phyloP scores from a whole-genome alignment of 1,284 basidiomycete genomes.

The Cutaneotrichosporon daszewskae region DNA sequence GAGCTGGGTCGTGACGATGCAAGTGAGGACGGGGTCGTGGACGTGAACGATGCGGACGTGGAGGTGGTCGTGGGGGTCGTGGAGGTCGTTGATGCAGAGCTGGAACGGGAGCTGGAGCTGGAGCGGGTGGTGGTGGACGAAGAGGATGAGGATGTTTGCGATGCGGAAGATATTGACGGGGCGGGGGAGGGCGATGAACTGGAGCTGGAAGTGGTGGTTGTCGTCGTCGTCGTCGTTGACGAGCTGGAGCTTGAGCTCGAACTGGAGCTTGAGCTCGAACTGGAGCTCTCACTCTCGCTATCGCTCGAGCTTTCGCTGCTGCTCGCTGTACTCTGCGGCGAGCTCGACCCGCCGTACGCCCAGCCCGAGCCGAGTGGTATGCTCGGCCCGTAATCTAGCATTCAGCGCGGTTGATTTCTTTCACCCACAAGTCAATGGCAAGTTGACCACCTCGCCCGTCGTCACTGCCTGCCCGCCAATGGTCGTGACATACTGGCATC shows the following conservation, averaged over 20 bases:
- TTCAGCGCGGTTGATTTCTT: constrained; percentile 9
- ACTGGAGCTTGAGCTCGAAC: not conserved
- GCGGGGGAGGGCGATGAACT: constrained; percentile 4
- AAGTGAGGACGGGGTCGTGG: not conserved
- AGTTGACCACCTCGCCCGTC: constrained; percentile 21
- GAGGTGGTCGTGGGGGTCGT: not conserved
- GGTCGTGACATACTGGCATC: constrained; percentile 18
- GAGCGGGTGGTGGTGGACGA: not conserved
- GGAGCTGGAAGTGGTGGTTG: not conserved
- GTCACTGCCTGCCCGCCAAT: constrained; percentile 16
- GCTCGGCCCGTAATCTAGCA: constrained; percentile 2
- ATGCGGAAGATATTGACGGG: not conserved
- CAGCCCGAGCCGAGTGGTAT: constrained; percentile 6
- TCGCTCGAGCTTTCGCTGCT: not conserved
- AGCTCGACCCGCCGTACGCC: constrained; percentile 1
- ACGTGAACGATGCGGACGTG: not conserved
- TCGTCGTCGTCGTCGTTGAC: not conserved
- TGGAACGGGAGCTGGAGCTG: not conserved
- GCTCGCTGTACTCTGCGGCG: not conserved
- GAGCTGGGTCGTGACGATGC: not conserved
- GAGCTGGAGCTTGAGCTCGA: not conserved
- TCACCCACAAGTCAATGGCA: constrained; percentile 29
- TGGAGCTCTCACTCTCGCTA: not conserved
- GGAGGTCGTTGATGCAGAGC: not conserved
- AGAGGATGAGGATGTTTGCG: not conserved